Percentiles rank a stretch among this genome's conserved stretches.
These are phyloP conservation scores for Dictyostelium firmibasis DNA, from an alignment of 78 protist species.

Conservation along the genomic window DNA sequence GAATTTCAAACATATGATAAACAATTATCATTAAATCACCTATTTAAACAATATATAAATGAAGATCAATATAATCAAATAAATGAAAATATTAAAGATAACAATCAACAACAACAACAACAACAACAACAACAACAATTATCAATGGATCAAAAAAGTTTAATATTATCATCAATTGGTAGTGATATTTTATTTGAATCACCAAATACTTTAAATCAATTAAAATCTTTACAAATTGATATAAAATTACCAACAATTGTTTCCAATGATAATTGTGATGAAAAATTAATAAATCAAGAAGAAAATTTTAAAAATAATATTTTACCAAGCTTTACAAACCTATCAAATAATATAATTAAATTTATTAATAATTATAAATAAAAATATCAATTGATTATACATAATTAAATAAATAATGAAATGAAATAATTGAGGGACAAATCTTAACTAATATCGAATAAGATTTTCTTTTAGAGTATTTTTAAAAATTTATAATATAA, in stretches of 20 bases:
- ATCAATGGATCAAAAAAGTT: not conserved
- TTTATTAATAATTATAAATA: not conserved
- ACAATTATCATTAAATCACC: not conserved
- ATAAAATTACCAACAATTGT: not conserved
- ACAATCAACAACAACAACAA: not conserved
- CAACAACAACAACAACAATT: not conserved
- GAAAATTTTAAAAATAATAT: not conserved
- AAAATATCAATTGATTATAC: no score
- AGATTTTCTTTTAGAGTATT: no score
- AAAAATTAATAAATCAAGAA: no score
- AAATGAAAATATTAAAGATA: not conserved
- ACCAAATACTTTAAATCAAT: not conserved
- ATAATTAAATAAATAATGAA: no score
- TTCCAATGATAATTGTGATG: not conserved
- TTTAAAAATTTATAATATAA: no score
- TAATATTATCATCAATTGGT: not conserved
- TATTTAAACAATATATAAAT: not conserved
- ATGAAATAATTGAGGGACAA: no score
- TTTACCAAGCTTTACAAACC: not conserved
- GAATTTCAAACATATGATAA: conserved; percentile 3
- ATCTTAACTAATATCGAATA: no score
- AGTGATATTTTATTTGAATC: conserved; percentile 1
- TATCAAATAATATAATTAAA: not conserved
- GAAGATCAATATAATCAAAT: not conserved
- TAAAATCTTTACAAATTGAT: not conserved